Conservation (phyloP, 306 rosid genomes). For the Alnus rubra region DNA sequence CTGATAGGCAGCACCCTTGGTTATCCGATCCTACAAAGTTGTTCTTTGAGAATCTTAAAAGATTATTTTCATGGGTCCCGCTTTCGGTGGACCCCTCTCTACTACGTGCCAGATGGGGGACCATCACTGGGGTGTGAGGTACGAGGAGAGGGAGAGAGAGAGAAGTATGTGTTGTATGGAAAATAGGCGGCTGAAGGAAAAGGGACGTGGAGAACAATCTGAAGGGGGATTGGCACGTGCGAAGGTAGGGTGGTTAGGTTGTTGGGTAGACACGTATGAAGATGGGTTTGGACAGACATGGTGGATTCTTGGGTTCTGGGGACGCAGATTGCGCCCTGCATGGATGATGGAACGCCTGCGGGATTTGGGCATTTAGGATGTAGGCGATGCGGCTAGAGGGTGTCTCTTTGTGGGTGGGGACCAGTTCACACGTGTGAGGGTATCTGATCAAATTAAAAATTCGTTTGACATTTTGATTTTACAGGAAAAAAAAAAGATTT, state of each 20-base stretch:
- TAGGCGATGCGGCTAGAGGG: background rate
- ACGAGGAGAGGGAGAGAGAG: slow-evolving; percentile 22
- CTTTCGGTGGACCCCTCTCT: slow-evolving; percentile 26
- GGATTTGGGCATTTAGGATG: background rate
- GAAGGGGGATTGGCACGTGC: slow-evolving; percentile 22
- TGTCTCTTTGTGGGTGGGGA: slow-evolving; percentile 9
- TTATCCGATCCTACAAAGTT: background rate
- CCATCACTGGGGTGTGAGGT: background rate
- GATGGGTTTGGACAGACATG: slow-evolving; percentile 44
- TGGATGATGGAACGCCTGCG: slow-evolving; percentile 25
- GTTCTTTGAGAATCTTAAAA: slow-evolving; percentile 9
- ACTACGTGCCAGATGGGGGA: slow-evolving; percentile 21
- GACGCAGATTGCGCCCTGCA: slow-evolving; percentile 44
- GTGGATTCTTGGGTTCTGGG: slow-evolving; percentile 47
- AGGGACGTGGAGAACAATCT: background rate
- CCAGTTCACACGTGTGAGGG: slow-evolving; percentile 24
- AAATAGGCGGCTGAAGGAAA: slow-evolving; percentile 38
- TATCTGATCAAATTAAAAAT: too few species aligned
- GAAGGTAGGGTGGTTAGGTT: background rate
- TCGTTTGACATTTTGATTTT: too few species aligned
- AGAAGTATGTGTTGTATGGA: slow-evolving; percentile 4
- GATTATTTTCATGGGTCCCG: slow-evolving; percentile 16
- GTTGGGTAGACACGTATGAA: background rate
- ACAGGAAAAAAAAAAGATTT: too few species aligned
- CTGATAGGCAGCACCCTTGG: background rate